These are phyloP conservation scores for Thraustochytrium sp. DNA, from an alignment of 352 stramenopile species.

Conservation along the genomic window DNA sequence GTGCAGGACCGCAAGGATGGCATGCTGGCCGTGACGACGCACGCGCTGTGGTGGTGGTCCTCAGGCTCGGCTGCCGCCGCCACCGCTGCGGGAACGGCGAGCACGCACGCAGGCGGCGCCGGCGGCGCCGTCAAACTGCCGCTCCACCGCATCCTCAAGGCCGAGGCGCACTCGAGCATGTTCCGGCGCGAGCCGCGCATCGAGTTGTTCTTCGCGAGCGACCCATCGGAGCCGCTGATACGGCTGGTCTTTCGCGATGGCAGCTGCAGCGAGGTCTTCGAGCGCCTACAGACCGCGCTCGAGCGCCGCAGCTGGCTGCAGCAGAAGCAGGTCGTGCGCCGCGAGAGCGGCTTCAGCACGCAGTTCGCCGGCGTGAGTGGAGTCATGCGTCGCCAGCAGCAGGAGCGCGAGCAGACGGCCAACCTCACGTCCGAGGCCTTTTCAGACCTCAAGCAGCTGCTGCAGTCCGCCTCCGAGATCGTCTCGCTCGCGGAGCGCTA, in stretches of 20 bases:
- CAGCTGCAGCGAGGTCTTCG: conserved; percentile 31
- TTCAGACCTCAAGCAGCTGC: conserved; percentile 77
- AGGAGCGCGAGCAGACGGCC: conserved; percentile 33
- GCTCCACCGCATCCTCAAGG: conserved; percentile 21
- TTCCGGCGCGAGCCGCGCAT: conserved; percentile 30
- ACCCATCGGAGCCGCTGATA: conserved; percentile 27
- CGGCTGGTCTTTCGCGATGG: conserved; percentile 12
- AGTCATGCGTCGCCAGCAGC: conserved; percentile 36
- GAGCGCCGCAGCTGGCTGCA: conserved; percentile 2
- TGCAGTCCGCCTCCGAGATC: conserved; percentile 80
- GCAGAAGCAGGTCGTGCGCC: neutral
- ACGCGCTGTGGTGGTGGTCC: conserved; percentile 35
- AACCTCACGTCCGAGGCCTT: conserved; percentile 61
- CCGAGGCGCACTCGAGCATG: conserved; percentile 32
- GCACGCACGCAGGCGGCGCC: neutral
- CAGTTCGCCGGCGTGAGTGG: conserved; percentile 34
- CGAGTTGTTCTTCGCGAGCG: conserved; percentile 36
- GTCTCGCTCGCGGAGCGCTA: conserved; percentile 80
- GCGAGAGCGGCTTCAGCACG: conserved; percentile 25
- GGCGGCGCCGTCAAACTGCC: neutral
- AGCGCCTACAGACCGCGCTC: conserved; percentile 35
- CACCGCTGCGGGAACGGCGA: no score
- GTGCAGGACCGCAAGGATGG: neutral
- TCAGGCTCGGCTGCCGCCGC: no score
- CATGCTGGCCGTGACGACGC: conserved; percentile 35